phyloP scores from a whole-genome alignment of 257 asterid genomes.

The Nicotiana sylvestris region DNA sequence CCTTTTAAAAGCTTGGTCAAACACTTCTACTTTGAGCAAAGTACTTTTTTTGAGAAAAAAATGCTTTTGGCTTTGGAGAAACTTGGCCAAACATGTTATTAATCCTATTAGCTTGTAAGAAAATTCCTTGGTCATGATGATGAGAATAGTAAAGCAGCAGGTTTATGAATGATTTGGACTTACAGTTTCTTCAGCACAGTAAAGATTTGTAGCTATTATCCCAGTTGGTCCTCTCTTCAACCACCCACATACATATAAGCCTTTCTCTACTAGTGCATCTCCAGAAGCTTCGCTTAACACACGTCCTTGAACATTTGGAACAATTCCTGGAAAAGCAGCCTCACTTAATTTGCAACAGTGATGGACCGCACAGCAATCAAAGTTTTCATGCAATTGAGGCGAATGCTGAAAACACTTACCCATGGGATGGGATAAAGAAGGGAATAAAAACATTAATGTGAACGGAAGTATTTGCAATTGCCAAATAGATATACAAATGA shows the following conservation, averaged over 20 bases:
- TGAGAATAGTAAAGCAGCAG: neutral
- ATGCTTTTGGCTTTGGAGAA: no score
- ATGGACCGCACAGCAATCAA: neutral
- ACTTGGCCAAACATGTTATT: no score
- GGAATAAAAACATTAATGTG: neutral
- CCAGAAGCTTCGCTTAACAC: conserved; percentile 37
- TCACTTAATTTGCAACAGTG: neutral
- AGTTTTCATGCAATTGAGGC: neutral
- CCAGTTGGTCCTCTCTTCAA: conserved; percentile 94
- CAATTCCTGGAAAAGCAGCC: conserved; percentile 44
- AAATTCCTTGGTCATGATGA: neutral
- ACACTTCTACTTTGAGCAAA: no score
- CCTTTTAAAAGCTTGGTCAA: no score
- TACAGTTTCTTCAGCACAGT: conserved; percentile 89
- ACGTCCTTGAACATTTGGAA: conserved; percentile 78
- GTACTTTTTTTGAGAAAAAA: no score
- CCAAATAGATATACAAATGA: neutral
- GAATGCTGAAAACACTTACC: neutral
- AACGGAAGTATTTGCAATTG: neutral
- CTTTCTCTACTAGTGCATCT: conserved; percentile 42
- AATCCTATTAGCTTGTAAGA: neutral
- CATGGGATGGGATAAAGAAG: neutral
- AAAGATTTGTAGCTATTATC: conserved; percentile 71
- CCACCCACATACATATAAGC: conserved; percentile 91
- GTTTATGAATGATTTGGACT: conserved; percentile 15